Conservation (phyloP, 2,329 filamentous ascomycete genomes). For the Fusarium odoratissimum region DNA sequence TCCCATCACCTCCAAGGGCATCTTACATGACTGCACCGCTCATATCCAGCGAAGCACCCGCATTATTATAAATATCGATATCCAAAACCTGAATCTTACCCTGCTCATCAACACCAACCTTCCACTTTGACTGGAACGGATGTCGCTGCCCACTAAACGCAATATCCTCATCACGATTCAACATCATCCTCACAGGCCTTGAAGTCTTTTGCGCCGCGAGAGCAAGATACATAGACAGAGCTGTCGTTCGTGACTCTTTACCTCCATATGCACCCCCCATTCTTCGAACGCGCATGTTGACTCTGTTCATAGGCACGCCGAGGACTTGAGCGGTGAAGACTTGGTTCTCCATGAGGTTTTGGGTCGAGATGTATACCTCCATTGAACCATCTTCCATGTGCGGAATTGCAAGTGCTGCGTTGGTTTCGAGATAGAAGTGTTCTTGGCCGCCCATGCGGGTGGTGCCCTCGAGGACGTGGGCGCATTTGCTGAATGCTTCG, state of each 20-base stretch:
- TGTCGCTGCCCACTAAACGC: not conserved
- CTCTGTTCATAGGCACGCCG: slow-evolving; percentile 1
- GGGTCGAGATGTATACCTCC: not conserved
- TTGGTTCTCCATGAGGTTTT: slow-evolving; percentile 10
- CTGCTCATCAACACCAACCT: not conserved
- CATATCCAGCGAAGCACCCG: not conserved
- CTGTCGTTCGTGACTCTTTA: not conserved
- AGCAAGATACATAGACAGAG: not conserved
- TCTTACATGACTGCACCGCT: not conserved
- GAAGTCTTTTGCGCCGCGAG: not conserved
- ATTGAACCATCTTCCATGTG: not conserved
- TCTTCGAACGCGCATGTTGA: not conserved
- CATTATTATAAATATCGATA: not conserved
- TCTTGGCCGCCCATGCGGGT: slow-evolving; percentile 6
- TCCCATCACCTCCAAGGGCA: rapidly evolving
- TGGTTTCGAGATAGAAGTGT: slow-evolving; percentile 3
- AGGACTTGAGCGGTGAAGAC: not conserved
- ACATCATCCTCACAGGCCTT: not conserved
- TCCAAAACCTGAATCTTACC: not conserved
- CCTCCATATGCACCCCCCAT: slow-evolving; percentile 1
- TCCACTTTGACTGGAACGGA: not conserved
- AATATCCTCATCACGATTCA: slow-evolving; percentile 6
- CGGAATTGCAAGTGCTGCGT: not conserved
- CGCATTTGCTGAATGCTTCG: not conserved
- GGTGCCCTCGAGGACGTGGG: not conserved